Base-by-base conservation (phyloP, 1,284 basidiomycete species). In the Tilletia caries region DNA sequence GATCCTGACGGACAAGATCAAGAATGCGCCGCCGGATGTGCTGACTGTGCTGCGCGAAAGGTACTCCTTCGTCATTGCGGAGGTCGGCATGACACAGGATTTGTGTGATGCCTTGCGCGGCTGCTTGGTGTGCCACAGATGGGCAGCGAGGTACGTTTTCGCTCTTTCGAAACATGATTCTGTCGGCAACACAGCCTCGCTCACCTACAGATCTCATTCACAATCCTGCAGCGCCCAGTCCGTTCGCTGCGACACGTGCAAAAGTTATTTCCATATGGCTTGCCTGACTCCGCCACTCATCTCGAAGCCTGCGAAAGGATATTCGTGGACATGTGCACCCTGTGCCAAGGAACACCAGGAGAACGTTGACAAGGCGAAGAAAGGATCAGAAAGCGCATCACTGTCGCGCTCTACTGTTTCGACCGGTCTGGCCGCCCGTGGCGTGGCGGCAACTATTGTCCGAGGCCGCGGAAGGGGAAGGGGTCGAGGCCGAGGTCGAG, bases 301-400 rank as follows among this genome's bases (percentile, higher is more conserved):
- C n/a, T 91, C 91, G 2, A 98, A 98, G 84, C 96, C 95, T 1
- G 92, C 94, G 23, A 90, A 94, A 74, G 96, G 96, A 29, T 98
- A 97, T 85, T 93, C 92, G 41, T 98, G 95, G 95, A 93, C 93
- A 3, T 98, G 96, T 79, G 92, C 92, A 0, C 91, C 92, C 0
- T 98, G 95, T 83, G 92, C 93, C 2, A 88, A 89, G 65, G 88
- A 89, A 77, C 91, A 95, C 79, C 93, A 93, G 77, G 91, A 93
- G 78, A 90, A 92, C 79, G 92, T 95, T 37, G 91, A 92, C 32
- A 62, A 62, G 18, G 20, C 33, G 58, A 62, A 62, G n/a, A 62
- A 29, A 13, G 58, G 58, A 6, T 27, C 27, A 25, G 58, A 62
- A 4, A 10, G 8, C 32, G 58, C 58, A 10, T 34, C 58, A 15